phyloP scores from a whole-genome alignment of 2,329 filamentous ascomycete species.

The Nemania sp. region DNA sequence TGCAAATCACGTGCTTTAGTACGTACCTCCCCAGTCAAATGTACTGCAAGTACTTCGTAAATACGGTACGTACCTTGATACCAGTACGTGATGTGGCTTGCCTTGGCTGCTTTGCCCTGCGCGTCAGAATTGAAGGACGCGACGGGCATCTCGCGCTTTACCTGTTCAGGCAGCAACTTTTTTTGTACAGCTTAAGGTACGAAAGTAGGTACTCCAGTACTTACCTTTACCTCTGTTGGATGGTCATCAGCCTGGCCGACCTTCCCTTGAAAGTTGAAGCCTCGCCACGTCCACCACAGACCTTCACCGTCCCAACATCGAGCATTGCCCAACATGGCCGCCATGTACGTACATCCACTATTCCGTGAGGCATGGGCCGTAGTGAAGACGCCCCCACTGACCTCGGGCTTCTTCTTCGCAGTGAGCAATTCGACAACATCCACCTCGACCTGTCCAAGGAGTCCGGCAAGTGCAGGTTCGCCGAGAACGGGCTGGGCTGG shows the following conservation, averaged over 20 bases:
- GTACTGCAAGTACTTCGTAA: neutral
- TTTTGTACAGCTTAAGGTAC: too few relatives aligned
- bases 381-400: constrained; percentile 17
- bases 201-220: too few relatives aligned
- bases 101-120: constrained; percentile 13
- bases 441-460: constrained; percentile 94
- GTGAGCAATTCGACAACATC: constrained; percentile 96
- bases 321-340: constrained; percentile 34
- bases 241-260: neutral
- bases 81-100: neutral
- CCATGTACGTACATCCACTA: constrained; percentile 36
- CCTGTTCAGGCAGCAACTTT: constrained; percentile 18
- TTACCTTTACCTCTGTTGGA: too few relatives aligned
- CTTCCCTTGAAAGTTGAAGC: constrained; percentile 2
- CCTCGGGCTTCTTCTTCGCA: constrained; percentile 38
- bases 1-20: neutral
- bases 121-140: constrained; percentile 27
- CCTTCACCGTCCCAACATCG: constrained; percentile 4
- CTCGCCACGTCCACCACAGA: constrained; percentile 6
- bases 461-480: constrained; percentile 90
- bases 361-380: neutral
- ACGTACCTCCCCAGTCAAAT: neutral
- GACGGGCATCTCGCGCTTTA: constrained; percentile 18
- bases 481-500: constrained; percentile 94
- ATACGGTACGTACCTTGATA: neutral